These are phyloP conservation scores for Erysimum cheiri DNA, from an alignment of 441 rosid species.

Conservation along the genomic window DNA sequence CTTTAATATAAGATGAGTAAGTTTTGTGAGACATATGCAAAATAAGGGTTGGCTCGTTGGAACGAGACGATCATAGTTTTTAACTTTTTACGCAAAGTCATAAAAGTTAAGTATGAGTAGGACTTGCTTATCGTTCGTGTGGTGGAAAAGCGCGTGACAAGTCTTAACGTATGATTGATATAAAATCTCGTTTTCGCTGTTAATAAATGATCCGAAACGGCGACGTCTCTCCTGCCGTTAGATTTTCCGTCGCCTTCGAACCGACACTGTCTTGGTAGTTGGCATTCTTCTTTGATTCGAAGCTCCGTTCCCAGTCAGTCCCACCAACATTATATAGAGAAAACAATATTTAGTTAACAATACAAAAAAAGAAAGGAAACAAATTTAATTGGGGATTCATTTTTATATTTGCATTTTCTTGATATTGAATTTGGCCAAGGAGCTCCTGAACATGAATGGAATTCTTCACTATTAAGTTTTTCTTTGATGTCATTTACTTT, in stretches of 20 bases:
- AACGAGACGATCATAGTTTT: neutral
- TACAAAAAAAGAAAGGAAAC: neutral
- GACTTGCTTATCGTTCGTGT: constrained; percentile 22
- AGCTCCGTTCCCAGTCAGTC: constrained; percentile 37
- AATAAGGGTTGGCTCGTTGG: neutral
- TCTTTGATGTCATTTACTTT: neutral
- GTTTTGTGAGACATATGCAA: constrained; percentile 14
- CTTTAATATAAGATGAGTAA: no score
- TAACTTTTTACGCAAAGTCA: constrained; percentile 2
- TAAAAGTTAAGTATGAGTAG: neutral
- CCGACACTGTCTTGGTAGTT: constrained; percentile 43
- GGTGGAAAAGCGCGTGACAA: constrained; percentile 26
- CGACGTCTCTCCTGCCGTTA: constrained; percentile 56
- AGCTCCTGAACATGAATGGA: constrained; percentile 3
- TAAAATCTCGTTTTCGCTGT: constrained; percentile 17
- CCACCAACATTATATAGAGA: constrained; percentile 24
- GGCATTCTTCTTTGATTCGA: constrained; percentile 35
- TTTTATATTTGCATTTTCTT: constrained; percentile 1
- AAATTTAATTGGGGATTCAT: neutral
- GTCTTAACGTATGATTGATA: constrained; percentile 33
- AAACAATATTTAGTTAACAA: constrained; percentile 9
- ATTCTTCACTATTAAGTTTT: constrained; percentile 3
- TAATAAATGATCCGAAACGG: constrained; percentile 35
- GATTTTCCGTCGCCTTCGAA: constrained; percentile 58
- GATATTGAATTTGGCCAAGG: constrained; percentile 9